Conservation (phyloP, 192 early-diverging fungal genomes). For the Funneliformis geosporum region DNA sequence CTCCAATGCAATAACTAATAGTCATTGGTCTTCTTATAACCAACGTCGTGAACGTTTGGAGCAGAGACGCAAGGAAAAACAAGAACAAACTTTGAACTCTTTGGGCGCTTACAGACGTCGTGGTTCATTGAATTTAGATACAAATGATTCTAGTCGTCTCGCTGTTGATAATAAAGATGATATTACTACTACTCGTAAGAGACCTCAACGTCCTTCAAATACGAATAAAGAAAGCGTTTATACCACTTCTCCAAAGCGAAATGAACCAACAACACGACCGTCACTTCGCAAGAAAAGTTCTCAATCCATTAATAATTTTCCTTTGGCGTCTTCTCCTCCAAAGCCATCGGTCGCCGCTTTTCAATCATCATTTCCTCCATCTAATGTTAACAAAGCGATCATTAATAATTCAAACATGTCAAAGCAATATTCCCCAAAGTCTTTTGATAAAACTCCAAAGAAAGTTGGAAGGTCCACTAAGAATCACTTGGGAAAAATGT, state of each 20-base stretch:
- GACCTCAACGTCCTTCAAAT: background rate
- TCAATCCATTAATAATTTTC: background rate
- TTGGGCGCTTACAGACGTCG: constrained; percentile 6
- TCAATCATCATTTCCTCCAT: background rate
- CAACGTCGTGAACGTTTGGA: constrained; percentile 34
- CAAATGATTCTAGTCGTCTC: background rate
- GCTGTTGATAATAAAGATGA: background rate
- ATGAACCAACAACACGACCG: background rate
- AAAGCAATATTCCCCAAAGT: background rate
- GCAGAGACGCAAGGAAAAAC: constrained; percentile 27
- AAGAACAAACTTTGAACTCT: background rate
- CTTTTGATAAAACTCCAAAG: constrained; percentile 1
- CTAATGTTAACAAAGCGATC: background rate
- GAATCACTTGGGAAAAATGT: constrained; percentile 25
- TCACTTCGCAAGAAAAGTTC: background rate
- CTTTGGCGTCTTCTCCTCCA: background rate
- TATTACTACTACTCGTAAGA: background rate
- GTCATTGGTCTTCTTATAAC: constrained; percentile 31
- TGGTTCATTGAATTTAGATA: constrained; percentile 1
- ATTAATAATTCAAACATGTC: background rate
- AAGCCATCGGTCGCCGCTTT: background rate
- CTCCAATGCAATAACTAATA: background rate
- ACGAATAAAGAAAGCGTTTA: background rate
- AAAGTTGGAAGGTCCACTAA: constrained; percentile 25
- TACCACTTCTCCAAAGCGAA: background rate